Evolutionary conservation across 2,329 filamentous ascomycete species (phyloP), one percentile per base, ranked within the genome.

Genomic region (Neonectria hederae): DNA sequence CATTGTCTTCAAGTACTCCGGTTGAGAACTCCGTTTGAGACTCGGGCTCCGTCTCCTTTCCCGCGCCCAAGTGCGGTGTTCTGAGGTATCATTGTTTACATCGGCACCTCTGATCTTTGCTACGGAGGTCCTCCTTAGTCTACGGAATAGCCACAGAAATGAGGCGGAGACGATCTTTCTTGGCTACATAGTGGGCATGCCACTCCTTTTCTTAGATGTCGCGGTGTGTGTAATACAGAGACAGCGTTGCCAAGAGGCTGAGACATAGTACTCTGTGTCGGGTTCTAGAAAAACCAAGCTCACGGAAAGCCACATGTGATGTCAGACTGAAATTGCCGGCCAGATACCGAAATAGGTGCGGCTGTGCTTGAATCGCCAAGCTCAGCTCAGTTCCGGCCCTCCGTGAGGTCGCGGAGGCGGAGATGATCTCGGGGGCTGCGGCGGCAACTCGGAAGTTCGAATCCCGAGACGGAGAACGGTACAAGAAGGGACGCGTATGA

Each of bases 381-480:
- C 53, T 57, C 60, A 22, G 30, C 43, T 24, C 21, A 14, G 22
- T n/a, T 4, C 13, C 26, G 26, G n/a, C 22, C 9, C 54, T 58
- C 60, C 60, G 54, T 26, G 48, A 42, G 40, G n/a, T 17, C 22
- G 60, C 60, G 60, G 60, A 62, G 57, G 28, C 60, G 60, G 54
- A 52, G 54, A 40, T 32, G 14, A 21, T 42, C 14, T 54, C 60
- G 54, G 54, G 46, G 48, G 30, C 40, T 13, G 24, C 48, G 55
- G 40, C 40, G 51, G 10, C 40, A 40, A 7, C 21, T 24, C 11
- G 38, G 22, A 53, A 53, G 7, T 17, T n/a, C n/a, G 21, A 22
- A n/a, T 14, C 6, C 60, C 54, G 60, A 62, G 60, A 62, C 60
- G 60, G 59, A 54, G 54, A 42, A 14, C 11, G 40, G 26, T 54